Conservation (phyloP, 2,329 filamentous ascomycete species). For the Bipolaris victoriae region DNA sequence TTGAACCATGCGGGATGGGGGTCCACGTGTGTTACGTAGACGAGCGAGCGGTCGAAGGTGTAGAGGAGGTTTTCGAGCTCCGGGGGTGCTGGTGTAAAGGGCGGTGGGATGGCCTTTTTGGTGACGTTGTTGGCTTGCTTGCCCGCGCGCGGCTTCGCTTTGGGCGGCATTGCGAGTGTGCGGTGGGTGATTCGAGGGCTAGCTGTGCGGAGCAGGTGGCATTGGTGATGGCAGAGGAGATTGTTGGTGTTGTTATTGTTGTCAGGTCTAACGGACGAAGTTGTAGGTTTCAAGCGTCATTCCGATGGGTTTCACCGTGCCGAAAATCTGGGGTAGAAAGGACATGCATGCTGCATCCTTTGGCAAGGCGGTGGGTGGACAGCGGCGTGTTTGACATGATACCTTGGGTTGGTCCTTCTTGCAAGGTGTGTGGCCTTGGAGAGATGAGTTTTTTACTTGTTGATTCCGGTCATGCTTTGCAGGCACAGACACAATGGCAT, state of each 20-base stretch:
- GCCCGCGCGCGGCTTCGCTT: slow-evolving; percentile 26
- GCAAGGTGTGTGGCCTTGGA: background rate
- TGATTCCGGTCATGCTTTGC: background rate
- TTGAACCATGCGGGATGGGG: slow-evolving; percentile 72
- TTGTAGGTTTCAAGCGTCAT: slow-evolving; percentile 7
- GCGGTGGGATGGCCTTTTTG: slow-evolving; percentile 48
- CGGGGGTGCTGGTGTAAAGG: slow-evolving; percentile 69
- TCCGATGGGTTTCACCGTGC: slow-evolving; percentile 15
- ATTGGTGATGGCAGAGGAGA: slow-evolving; percentile 8
- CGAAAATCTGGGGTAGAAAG: slow-evolving; percentile 14
- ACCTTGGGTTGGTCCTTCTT: background rate
- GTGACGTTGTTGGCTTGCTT: slow-evolving; percentile 13
- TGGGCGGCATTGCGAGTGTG: slow-evolving; percentile 26
- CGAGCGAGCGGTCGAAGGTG: slow-evolving; percentile 68
- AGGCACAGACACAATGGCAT: background rate
- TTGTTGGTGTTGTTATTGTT: background rate
- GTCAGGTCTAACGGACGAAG: background rate
- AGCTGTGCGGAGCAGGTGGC: background rate
- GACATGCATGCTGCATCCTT: background rate
- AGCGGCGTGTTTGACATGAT: background rate
- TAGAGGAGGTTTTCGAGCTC: slow-evolving; percentile 70
- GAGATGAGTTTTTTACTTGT: background rate
- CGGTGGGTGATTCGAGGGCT: background rate
- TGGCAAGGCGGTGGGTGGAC: background rate
- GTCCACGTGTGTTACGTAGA: slow-evolving; percentile 89